Evolutionary conservation across 176 grass and related monocot genomes (phyloP).

Genomic region (Oryza rufipogon): DNA sequence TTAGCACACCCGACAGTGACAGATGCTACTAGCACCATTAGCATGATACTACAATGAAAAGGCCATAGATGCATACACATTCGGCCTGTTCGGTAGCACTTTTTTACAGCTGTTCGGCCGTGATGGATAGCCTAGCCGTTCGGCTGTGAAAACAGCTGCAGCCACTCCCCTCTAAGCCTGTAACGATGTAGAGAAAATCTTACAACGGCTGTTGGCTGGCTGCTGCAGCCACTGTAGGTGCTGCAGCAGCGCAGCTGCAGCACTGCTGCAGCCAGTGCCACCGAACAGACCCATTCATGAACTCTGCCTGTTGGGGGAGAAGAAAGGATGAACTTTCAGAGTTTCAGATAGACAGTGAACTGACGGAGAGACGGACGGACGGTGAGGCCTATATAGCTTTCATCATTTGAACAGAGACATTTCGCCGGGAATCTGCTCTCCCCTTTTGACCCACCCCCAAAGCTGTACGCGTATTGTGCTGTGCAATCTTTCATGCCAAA

Average conservation of each 20-base stretch:
- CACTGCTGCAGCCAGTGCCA: no score
- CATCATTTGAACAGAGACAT: constrained; percentile 2
- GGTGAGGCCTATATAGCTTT: not conserved
- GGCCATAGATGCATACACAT: no score
- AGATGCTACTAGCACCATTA: not conserved
- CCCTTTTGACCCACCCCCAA: constrained; percentile 7
- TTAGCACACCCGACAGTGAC: not conserved
- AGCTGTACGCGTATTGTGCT: not conserved
- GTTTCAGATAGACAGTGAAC: not conserved
- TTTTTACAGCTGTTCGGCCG: no score
- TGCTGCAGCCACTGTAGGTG: no score
- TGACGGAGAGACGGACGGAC: constrained; percentile 6
- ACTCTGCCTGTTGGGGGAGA: not conserved
- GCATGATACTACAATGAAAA: not conserved
- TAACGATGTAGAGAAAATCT: no score
- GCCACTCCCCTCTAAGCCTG: no score
- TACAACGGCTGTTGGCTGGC: no score
- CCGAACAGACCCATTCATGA: no score
- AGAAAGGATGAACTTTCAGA: not conserved
- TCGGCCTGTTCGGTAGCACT: no score
- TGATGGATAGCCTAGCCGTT: no score
- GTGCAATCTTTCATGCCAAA: not conserved
- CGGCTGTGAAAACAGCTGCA: no score
- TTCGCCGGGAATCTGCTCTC: not conserved
- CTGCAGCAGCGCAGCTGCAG: no score